These are phyloP conservation scores for Sugiyamaella smithiae DNA, from an alignment of 805 yeast species.

Conservation along the genomic window DNA sequence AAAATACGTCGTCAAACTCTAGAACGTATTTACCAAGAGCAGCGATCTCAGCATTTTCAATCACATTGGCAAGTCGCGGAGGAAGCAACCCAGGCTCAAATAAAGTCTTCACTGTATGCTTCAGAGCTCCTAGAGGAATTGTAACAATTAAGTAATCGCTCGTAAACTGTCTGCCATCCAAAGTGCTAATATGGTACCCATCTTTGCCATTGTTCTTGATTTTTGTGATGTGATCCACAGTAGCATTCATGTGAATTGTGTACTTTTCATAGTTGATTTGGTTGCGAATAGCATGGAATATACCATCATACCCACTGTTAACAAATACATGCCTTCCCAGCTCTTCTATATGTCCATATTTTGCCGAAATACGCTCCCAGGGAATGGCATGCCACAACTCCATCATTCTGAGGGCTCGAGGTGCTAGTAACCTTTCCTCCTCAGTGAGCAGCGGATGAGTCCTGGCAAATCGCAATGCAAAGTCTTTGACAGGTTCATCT, in stretches of 20 bases:
- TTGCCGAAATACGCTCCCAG: constrained; percentile 64
- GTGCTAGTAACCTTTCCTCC: constrained; percentile 48
- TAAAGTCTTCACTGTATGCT: constrained; percentile 42
- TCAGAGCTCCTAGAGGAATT: constrained; percentile 71
- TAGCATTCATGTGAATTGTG: constrained; percentile 41
- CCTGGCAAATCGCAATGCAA: constrained; percentile 46
- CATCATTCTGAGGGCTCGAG: constrained; percentile 48
- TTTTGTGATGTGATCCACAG: constrained; percentile 39
- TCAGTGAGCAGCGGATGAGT: constrained; percentile 31
- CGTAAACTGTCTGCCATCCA: constrained; percentile 23
- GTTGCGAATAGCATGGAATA: constrained; percentile 46
- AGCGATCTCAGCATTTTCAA: constrained; percentile 56
- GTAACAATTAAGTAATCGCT: constrained; percentile 67
- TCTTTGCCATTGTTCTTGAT: constrained; percentile 24
- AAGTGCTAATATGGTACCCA: constrained; percentile 28
- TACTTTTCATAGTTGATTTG: constrained; percentile 37
- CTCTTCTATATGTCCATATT: constrained; percentile 64
- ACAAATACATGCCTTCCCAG: constrained; percentile 79
- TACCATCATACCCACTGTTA: constrained; percentile 52
- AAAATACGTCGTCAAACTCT: constrained; percentile 61
- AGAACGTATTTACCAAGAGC: constrained; percentile 70
- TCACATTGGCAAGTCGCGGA: constrained; percentile 33
- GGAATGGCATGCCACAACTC: constrained; percentile 83
- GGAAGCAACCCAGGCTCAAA: constrained; percentile 58
- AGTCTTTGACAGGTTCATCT: constrained; percentile 54